phyloP scores from a whole-genome alignment of 2,329 filamentous ascomycete species.

The Pseudopyricularia cyperi region DNA sequence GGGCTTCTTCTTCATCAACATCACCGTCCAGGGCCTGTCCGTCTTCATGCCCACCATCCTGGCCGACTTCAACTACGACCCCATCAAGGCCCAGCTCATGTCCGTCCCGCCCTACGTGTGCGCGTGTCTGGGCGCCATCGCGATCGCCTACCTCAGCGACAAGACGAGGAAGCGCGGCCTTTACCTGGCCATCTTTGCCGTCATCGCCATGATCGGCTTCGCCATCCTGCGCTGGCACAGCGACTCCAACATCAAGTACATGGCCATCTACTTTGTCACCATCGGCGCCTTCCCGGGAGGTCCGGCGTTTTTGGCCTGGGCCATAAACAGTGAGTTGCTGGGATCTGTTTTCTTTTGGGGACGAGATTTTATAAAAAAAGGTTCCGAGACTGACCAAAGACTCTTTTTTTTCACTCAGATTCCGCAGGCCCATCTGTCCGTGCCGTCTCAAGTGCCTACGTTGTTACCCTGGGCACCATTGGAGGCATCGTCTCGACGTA shows the following conservation, averaged over 20 bases:
- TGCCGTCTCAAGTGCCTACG: slow-evolving; percentile 40
- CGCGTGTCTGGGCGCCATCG: slow-evolving; percentile 25
- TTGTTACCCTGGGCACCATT: slow-evolving; percentile 39
- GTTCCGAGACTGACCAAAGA: background rate
- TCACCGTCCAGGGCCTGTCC: slow-evolving; percentile 41
- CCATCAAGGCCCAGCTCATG: slow-evolving; percentile 26
- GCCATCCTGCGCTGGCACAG: slow-evolving; percentile 33
- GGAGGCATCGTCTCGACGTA: slow-evolving; percentile 44
- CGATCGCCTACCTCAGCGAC: slow-evolving; percentile 24
- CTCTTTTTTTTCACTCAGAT: slow-evolving; percentile 16
- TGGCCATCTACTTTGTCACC: slow-evolving; percentile 41
- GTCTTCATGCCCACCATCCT: slow-evolving; percentile 37
- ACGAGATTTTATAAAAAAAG: too few relatives aligned
- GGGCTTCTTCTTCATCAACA: slow-evolving; percentile 47
- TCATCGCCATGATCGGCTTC: slow-evolving; percentile 35
- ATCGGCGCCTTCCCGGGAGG: slow-evolving; percentile 44
- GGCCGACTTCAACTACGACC: slow-evolving; percentile 24
- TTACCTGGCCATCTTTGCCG: slow-evolving; percentile 24
- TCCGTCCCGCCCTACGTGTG: slow-evolving; percentile 30
- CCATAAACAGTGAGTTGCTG: slow-evolving; percentile 33
- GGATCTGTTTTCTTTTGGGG: too few relatives aligned
- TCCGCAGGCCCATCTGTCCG: slow-evolving; percentile 41
- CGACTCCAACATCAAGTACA: slow-evolving; percentile 30
- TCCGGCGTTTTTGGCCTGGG: slow-evolving; percentile 45
- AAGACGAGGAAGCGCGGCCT: slow-evolving; percentile 27